Base-by-base conservation (phyloP, 1,139 yeast species). In the Saccharomycopsis hybrid region DNA sequence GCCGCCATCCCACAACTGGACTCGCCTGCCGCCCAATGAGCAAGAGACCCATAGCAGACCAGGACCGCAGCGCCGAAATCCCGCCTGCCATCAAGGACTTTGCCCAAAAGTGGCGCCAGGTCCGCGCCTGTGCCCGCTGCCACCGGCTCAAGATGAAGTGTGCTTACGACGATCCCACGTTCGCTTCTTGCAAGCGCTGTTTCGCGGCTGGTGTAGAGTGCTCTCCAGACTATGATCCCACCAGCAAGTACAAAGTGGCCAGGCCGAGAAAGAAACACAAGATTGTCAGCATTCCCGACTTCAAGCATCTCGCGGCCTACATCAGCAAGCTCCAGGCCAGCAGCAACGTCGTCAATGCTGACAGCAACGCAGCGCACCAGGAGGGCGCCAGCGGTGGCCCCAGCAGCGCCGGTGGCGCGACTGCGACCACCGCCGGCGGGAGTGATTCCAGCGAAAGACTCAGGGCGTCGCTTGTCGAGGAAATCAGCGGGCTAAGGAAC, bases 91-190 rank as follows among this genome's bases (percentile, higher is more conserved):
- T 9, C 24, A 8, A 39, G 28, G 61, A 61, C 8, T 68, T 70
- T 56, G 59, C 71, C 9, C 54, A 56, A 28, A 63, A 62, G 47
- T 74, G 77, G 77, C 59, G 77, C 41, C 74, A 68, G 54, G 61
- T 69, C 29, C 65, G 77, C 49, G 81, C 82, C 1, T 78, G 84
- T 62, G 80, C 80, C 4, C 62, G 82, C 50, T 78, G 84, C 56
- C 76, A 77, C 54, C 60, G 82, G 43, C 65, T 77, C 33, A 78
- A 78, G 58, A 74, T 76, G 70, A 70, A 77, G 55, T 78, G 84
- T 59, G 71, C 71, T 4, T 78, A 72, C 59, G 76, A 73, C 32
- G 72, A 71, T 53, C 80, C 80, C 1, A 58, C 61, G 8, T 68
- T 64, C 53, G 60, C 61, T 36, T 60, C 76, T 11, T 78, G 83